Conservation (phyloP, 1,284 basidiomycete genomes). For the Cutaneotrichosporon cutaneum region DNA sequence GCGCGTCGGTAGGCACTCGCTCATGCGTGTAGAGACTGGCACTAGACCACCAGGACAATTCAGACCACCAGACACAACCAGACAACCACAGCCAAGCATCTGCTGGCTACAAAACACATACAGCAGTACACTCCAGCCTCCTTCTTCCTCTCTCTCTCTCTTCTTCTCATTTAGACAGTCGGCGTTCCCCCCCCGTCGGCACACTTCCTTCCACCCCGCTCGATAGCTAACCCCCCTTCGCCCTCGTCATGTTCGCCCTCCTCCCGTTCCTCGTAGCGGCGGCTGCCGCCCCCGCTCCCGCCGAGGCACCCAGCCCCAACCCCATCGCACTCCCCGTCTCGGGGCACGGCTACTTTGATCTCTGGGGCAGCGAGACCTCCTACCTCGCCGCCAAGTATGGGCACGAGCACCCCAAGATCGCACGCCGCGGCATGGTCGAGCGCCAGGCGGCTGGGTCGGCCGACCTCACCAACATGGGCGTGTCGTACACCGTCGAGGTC, state of each 20-base stretch:
- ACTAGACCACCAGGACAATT: no score
- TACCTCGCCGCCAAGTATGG: slow-evolving; percentile 8
- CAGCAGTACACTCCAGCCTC: no score
- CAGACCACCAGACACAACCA: no score
- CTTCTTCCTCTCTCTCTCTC: no score
- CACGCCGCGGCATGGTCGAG: slow-evolving; percentile 1
- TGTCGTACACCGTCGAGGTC: slow-evolving; percentile 41
- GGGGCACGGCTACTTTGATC: not conserved
- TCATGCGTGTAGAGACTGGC: no score
- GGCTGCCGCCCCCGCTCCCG: not conserved
- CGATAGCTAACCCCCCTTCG: no score
- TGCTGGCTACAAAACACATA: no score
- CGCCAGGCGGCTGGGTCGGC: not conserved
- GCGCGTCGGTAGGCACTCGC: no score
- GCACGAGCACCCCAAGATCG: not conserved
- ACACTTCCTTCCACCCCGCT: not conserved
- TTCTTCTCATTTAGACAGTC: no score
- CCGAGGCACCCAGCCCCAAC: not conserved
- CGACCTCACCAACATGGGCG: slow-evolving; percentile 38
- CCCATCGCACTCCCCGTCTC: not conserved
- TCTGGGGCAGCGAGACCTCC: not conserved
- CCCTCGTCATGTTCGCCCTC: not conserved
- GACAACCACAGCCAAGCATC: no score
- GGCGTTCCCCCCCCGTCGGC: not conserved
- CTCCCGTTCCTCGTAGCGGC: not conserved